Evolutionary conservation across 768 basidiomycete genomes (phyloP), one percentile per base, ranked within the genome.

Genomic region (Collybiopsis luxurians): DNA sequence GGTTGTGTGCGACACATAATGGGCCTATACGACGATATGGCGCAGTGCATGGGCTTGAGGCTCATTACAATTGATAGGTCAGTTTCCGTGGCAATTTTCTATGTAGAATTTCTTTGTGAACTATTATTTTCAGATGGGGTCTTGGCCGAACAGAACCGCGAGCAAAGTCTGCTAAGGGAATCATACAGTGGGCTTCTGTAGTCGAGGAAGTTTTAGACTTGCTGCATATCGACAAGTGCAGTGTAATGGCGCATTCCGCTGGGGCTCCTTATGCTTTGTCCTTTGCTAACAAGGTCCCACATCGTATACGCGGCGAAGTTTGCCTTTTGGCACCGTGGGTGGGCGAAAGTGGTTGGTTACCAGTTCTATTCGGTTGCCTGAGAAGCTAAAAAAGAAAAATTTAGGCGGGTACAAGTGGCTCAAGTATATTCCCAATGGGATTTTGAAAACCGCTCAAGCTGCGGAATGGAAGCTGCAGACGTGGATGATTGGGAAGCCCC

Each of bases 381-480:
- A 26, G 31, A 28, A 27, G 36, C 49, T 47, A 36, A 38, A 57
- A 24, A 28, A 48, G 10, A n/a, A n/a, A n/a, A n/a, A n/a, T n/a
- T n/a, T 60, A 90, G 89, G 81, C 65, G 88, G 92, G 15, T 98
- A 97, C 74, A 95, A 89, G 66, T 98, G 95, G 94, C 80, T 99
- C 52, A 96, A 95, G 71, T 98, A 95, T 67, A 90, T 99, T 5
- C 96, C 96, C 0, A 92, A 90, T 59, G 86, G 90, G 27, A 84
- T 99, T 38, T 77, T 99, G 60, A 94, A 91, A 75, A 95, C 95
- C 0, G 96, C 95, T 0, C 95, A 96, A 69, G 92, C 94, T 3
- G 96, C 96, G 0, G 96, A 99, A 67, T 98, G 95, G 95, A 93
- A 90, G 70, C 78, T 98, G 44, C 94, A 97, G 66, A 90, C 92